These are phyloP conservation scores for Podaxis sp. DNA, from an alignment of 768 basidiomycete genomes.

Conservation along the genomic window DNA sequence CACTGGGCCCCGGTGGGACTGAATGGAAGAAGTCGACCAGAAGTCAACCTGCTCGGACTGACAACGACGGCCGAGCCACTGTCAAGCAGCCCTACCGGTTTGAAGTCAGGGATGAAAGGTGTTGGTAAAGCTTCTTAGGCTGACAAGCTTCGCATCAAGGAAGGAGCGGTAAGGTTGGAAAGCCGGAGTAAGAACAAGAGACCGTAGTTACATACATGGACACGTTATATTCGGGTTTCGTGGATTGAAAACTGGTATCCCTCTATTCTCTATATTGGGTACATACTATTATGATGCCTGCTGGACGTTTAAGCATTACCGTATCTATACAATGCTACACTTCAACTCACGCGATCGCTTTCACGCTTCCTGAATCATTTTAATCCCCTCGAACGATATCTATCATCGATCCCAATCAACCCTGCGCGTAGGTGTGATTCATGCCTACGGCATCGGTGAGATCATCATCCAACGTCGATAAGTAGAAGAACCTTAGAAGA, in stretches of 20 bases:
- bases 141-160: background rate
- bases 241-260: background rate
- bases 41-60: background rate
- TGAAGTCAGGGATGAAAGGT: constrained; percentile 7
- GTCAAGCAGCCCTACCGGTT: background rate
- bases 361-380: background rate
- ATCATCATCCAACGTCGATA: background rate
- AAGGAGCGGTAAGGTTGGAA: constrained; percentile 5
- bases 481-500: background rate
- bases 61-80: background rate
- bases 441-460: constrained; percentile 5
- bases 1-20: background rate
- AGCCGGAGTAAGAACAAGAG: background rate
- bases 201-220: background rate
- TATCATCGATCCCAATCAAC: background rate
- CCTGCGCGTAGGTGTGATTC: background rate
- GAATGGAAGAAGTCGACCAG: background rate
- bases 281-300: background rate
- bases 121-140: background rate
- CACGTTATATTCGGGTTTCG: background rate
- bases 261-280: background rate
- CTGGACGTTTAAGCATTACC: too few relatives aligned
- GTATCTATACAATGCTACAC: background rate
- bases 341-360: background rate
- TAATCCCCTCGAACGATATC: background rate